Evolutionary conservation across 108 stramenopile genomes (phyloP), one percentile per base, ranked within the genome.

Genomic region (Stephanodiscus triporus): DNA sequence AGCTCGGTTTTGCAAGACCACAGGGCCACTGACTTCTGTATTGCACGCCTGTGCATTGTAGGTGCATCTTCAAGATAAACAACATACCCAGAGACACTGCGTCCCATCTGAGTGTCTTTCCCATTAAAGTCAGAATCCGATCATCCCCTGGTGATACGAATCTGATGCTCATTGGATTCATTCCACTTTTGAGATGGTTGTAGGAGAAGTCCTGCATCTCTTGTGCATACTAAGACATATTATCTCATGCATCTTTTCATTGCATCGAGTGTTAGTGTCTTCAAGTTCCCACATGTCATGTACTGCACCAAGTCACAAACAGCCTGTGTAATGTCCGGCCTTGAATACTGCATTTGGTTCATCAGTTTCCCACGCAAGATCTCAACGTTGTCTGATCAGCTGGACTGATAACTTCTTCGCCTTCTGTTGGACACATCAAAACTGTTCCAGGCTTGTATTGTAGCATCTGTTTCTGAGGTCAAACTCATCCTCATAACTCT

Each of bases 1-100:
- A 59, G 23, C 62, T 86, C 81, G 9, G 81, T 78, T 72, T 86
- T 74, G 23, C 74, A 80, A 2, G 75, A 71, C 16, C 79, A 83
- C 17, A 86, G 61, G 0, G 75, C 30, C 0, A 86, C 75, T 24
- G 64, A 61, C 43, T 50, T 62, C 73, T 78, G 76, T 34, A 70
- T 77, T 36, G 75, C 36, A 29, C 79, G 76, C 40, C 62, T 37
- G 24, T 76, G 50, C 10, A 60, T 22, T 2, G 73, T 48, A 23
- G 70, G 75, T 4, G 65, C 69, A 14, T 51, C 49, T 22, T 81
- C 57, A 6, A 75, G 16, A 20, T 45, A 68, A 0, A 58, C 55
- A 24, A 24, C 29, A 6, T 16, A 19, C 0, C 80, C 73, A 7
- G 63, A 37, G 0, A 75, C 50, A 42, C 68, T 75, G 11, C 55